These are phyloP conservation scores for Salix arbutifolia DNA, from an alignment of 345 rosid species.

Conservation along the genomic window DNA sequence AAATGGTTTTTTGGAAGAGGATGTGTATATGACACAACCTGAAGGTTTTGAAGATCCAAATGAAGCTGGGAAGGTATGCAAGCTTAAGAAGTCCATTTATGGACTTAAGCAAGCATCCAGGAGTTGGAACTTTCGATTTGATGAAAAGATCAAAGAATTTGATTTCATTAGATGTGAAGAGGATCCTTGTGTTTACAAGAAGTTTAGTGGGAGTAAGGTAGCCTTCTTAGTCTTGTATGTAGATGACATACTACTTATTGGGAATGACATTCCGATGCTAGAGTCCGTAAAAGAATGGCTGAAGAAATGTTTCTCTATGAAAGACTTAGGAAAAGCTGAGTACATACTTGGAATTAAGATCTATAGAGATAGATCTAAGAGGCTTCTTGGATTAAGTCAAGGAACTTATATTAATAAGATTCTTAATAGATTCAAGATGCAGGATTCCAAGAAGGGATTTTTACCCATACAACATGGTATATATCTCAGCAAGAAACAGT, in stretches of 20 bases:
- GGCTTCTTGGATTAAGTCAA: neutral
- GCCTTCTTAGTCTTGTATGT: neutral
- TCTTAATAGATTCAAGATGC: neutral
- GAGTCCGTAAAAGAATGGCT: neutral
- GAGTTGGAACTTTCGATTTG: neutral
- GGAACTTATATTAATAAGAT: neutral
- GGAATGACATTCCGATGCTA: neutral
- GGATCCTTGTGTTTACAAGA: neutral
- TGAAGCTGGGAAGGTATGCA: neutral
- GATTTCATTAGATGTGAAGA: neutral
- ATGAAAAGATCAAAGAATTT: neutral
- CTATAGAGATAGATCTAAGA: conserved; percentile 1
- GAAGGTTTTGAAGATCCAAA: neutral
- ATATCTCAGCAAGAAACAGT: neutral
- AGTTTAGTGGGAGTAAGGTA: neutral
- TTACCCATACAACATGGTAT: neutral
- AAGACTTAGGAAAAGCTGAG: neutral
- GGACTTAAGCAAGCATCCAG: conserved; percentile 1
- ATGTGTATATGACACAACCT: neutral
- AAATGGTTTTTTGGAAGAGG: neutral
- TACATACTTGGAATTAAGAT: neutral
- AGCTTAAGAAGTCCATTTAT: neutral
- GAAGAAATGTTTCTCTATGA: neutral
- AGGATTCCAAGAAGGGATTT: neutral
- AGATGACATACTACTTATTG: neutral